Base-by-base conservation (phyloP, 1,284 basidiomycete genomes). In the Malassezia brasiliensis region DNA sequence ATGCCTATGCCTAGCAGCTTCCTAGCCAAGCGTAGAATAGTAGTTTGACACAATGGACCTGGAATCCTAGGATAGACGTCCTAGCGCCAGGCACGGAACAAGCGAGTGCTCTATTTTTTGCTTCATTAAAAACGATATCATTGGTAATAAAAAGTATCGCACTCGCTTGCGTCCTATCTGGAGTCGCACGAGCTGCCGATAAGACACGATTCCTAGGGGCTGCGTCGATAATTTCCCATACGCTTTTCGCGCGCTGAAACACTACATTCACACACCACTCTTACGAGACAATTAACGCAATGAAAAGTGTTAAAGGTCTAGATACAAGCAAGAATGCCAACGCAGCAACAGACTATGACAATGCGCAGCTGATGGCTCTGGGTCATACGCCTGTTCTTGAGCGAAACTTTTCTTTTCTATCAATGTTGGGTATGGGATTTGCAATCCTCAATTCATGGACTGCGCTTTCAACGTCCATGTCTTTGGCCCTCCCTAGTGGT, bases 21-120 rank as follows among this genome's bases (percentile, higher is more conserved):
- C 82, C 94, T 93, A 78, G 79, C n/a, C n/a, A n/a, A 79, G 56
- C n/a, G n/a, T n/a, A n/a, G n/a, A n/a, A n/a, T n/a, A n/a, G n/a
- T n/a, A n/a, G n/a, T n/a, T n/a, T n/a, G n/a, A n/a, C n/a, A n/a
- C n/a, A n/a, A n/a, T n/a, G n/a, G n/a, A n/a, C n/a, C n/a, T 77
- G 77, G 52, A 89, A 87, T 72, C 90, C 90, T 0, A 82, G 84
- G 53, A 82, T 93, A 79, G 89, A 93, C 71, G 86, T 93, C 12
- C 85, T 87, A 6, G 81, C 82, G 5, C n/a, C n/a, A 80, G 78
- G 38, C 78, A 79, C 39, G 85, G 88, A 70, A 56, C 87, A 74
- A 28, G 3, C 25, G 25, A 28, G 25, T 28, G 25, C 3, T 28
- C 7, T 28, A 3, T 28, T 28, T 28, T 28, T 28, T 28, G 25